phyloP scores from a whole-genome alignment of 2,329 filamentous ascomycete genomes.

The Trichoderma koningii region DNA sequence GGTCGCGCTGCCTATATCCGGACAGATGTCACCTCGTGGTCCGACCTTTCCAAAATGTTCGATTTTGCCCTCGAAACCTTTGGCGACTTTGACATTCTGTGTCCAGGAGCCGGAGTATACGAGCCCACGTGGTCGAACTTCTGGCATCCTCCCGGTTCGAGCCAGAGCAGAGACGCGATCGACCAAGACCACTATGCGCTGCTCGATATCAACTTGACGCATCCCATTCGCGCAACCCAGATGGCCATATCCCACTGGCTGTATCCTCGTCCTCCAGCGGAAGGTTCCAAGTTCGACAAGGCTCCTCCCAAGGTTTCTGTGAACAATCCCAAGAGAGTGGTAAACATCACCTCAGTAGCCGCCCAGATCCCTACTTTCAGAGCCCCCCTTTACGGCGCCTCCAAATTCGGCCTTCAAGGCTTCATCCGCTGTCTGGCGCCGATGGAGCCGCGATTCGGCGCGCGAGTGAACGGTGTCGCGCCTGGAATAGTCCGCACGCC shows the following conservation, averaged over 20 bases:
- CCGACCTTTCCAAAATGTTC: constrained; percentile 22
- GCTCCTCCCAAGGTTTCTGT: constrained; percentile 21
- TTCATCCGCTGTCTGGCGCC: constrained; percentile 40
- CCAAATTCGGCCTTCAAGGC: constrained; percentile 43
- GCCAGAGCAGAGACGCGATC: constrained; percentile 35
- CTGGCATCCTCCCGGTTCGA: constrained; percentile 36
- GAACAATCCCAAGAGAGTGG: constrained; percentile 21
- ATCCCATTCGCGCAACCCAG: constrained; percentile 44
- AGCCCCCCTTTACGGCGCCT: constrained; percentile 43
- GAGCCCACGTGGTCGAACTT: constrained; percentile 27
- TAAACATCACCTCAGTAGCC: constrained; percentile 28
- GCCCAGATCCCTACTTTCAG: constrained; percentile 37
- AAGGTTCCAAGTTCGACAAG: constrained; percentile 7
- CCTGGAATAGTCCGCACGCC: constrained; percentile 39
- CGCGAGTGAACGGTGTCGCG: constrained; percentile 39
- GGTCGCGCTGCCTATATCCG: constrained; percentile 14
- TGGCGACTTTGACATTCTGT: constrained; percentile 25
- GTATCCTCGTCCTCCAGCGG: constrained; percentile 28
- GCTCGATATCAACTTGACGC: constrained; percentile 43
- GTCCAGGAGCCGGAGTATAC: constrained; percentile 25
- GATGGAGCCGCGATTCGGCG: constrained; percentile 39
- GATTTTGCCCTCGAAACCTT: constrained; percentile 6
- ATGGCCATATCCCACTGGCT: constrained; percentile 45
- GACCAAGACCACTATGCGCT: constrained; percentile 39
- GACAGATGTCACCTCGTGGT: constrained; percentile 26